Base-by-base conservation (phyloP, 176 grass and related monocot genomes). In the Metroxylon sagu region DNA sequence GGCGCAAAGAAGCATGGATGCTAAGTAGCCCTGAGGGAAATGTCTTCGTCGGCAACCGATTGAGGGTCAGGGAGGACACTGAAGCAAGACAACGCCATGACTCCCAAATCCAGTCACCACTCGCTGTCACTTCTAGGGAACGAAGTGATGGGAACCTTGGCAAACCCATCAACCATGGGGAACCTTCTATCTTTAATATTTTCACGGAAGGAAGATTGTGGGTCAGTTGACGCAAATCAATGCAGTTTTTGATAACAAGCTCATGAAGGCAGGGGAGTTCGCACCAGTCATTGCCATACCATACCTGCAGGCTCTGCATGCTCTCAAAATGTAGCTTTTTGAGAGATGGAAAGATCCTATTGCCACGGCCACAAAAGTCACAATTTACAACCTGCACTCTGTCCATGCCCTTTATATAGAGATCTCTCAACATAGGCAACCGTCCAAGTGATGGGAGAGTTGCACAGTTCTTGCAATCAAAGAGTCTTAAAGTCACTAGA, bases 241-340 rank as follows among this genome's bases (percentile, higher is more conserved):
- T 3, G 12, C 83, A 88, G 5, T 88, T 52, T 54, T 88, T 65
- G 12, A 73, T 4, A 50, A 71, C 23, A 62, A 83, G 80, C 56
- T 77, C 80, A 60, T 2, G 15, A 55, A 89, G 76, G 53, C 3
- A 16, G 25, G 52, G 48, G n/a, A 80, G 0, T 19, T 2, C 16
- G 17, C 69, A 80, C 0, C 0, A 57, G 4, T 62, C 26, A n/a
- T 80, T 0, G 14, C 59, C 61, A 18, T 59, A 16, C 85, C 84
- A 82, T 5, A 0, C 23, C 25, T 63, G 4, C 16, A 88, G 4
- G 1, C 0, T 73, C 4, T 0, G 1, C 71, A 83, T 66, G 23
- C 53, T 59, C 29, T 88, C 85, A 55, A 88, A 61, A 51, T 68
- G 53, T 0, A 88, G 27, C 19, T 66, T 88, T 58, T 77, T 35